Percentiles rank a stretch among this genome's conserved stretches.
phyloP scores from a whole-genome alignment of 2,329 filamentous ascomycete genomes.

The Aspergillus fischeri region DNA sequence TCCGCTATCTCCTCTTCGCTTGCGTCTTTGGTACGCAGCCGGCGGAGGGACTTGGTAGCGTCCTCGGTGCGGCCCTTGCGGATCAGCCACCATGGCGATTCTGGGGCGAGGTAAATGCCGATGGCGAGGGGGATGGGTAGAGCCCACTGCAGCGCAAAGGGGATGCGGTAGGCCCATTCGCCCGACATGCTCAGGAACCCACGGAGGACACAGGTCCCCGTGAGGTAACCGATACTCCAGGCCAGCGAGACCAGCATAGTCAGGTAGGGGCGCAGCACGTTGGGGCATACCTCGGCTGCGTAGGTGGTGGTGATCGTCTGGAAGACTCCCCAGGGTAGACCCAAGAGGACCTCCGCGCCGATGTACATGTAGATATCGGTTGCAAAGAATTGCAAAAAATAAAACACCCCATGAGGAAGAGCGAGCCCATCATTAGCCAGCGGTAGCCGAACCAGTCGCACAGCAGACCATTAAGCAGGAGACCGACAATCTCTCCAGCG shows the following conservation, averaged over 20 bases:
- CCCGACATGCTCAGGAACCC: too few relatives aligned
- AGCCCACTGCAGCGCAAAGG: constrained; percentile 22
- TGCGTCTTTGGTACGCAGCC: too few relatives aligned
- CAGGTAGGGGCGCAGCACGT: constrained; percentile 19
- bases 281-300: constrained; percentile 15
- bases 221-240: constrained; percentile 24
- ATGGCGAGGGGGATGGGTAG: constrained; percentile 13
- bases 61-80: too few relatives aligned
- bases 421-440: constrained; percentile 39
- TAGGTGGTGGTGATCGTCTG: constrained; percentile 15
- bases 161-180: constrained; percentile 29
- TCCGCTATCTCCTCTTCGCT: too few relatives aligned
- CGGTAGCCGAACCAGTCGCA: constrained; percentile 38
- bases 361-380: constrained; percentile 42
- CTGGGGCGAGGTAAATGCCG: constrained; percentile 14
- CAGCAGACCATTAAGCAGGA: constrained; percentile 21
- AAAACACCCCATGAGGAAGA: constrained; percentile 36
- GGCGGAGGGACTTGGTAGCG: too few relatives aligned
- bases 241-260: constrained; percentile 33
- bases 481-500: constrained; percentile 23
- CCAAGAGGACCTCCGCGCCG: constrained; percentile 44
- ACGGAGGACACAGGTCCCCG: constrained; percentile 9
- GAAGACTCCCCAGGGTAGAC: constrained; percentile 14
- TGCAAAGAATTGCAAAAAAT: constrained; percentile 50
- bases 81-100: constrained; percentile 4